A percentile compares a stretch with the other conserved stretches of the same genome.
These are phyloP conservation scores for Pseudotsuga menziesii DNA, from an alignment of 75 land plant species.

Conservation along the genomic window DNA sequence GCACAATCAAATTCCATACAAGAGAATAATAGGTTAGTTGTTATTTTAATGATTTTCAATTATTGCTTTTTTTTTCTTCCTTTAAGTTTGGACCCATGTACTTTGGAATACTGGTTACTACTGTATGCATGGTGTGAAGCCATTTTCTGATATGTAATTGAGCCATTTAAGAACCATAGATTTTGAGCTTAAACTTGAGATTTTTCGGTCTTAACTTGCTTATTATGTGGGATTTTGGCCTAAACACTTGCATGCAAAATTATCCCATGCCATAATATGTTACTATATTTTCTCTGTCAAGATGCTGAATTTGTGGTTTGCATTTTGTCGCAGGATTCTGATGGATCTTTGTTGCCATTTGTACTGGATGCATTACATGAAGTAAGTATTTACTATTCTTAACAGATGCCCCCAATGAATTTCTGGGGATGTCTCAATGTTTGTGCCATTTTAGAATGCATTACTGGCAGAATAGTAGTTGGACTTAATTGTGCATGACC, in stretches of 20 bases:
- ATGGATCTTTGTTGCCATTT: conserved; percentile 77
- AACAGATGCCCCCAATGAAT: background rate
- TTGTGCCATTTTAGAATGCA: background rate
- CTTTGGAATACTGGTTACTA: background rate
- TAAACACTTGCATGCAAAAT: background rate
- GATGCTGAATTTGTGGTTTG: background rate
- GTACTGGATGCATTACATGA: conserved; percentile 93
- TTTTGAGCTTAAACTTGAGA: conserved; percentile 37
- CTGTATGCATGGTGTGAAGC: background rate
- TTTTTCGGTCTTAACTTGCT: background rate
- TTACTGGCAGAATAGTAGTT: background rate
- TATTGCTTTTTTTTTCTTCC: background rate
- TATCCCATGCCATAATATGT: background rate
- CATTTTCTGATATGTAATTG: conserved; percentile 9
- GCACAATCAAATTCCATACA: background rate
- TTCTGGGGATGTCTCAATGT: background rate
- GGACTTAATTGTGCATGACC: background rate
- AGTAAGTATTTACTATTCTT: conserved; percentile 27
- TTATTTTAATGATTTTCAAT: background rate
- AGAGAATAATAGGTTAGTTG: background rate
- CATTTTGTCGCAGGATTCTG: conserved; percentile 51
- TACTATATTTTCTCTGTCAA: background rate
- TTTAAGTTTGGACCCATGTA: background rate
- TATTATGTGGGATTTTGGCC: background rate
- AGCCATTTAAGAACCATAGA: conserved; percentile 16